These are phyloP conservation scores for Gonium pectorale DNA, from an alignment of 139 green algal genomes.

Conservation along the genomic window DNA sequence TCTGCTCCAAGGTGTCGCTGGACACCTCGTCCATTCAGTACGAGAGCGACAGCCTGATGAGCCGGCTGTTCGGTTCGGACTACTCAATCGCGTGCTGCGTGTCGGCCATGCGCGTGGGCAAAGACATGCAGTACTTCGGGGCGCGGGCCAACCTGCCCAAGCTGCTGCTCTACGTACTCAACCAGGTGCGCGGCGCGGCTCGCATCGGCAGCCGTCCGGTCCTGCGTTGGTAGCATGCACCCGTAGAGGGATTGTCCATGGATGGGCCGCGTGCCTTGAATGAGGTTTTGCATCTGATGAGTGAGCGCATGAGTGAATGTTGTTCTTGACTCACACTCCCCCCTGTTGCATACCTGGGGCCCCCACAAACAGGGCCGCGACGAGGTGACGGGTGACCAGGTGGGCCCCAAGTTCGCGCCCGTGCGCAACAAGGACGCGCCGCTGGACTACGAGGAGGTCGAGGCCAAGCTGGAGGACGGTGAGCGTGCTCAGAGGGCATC, in stretches of 20 bases:
- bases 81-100: constrained; percentile 87
- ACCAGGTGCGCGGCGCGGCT: constrained; percentile 39
- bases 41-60: constrained; percentile 78
- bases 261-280: neutral
- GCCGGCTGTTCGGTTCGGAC: constrained; percentile 73
- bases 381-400: constrained; percentile 77
- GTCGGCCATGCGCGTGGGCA: constrained; percentile 78
- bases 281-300: neutral
- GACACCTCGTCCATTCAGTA: constrained; percentile 82
- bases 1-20: constrained; percentile 64
- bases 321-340: neutral
- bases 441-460: constrained; percentile 75
- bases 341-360: neutral
- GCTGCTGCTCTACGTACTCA: constrained; percentile 81
- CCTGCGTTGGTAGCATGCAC: neutral
- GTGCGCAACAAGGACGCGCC: constrained; percentile 53
- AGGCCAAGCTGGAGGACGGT: constrained; percentile 64
- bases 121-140: constrained; percentile 85
- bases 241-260: neutral
- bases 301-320: neutral
- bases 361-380: constrained; percentile 68
- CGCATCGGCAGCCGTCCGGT: neutral
- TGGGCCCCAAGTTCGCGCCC: constrained; percentile 67
- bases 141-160: constrained; percentile 82
- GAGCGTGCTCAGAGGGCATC: neutral